Evolutionary conservation across 2,329 filamentous ascomycete genomes (phyloP), one percentile per base, ranked within the genome.

Genomic region (Capronia epimyces): DNA sequence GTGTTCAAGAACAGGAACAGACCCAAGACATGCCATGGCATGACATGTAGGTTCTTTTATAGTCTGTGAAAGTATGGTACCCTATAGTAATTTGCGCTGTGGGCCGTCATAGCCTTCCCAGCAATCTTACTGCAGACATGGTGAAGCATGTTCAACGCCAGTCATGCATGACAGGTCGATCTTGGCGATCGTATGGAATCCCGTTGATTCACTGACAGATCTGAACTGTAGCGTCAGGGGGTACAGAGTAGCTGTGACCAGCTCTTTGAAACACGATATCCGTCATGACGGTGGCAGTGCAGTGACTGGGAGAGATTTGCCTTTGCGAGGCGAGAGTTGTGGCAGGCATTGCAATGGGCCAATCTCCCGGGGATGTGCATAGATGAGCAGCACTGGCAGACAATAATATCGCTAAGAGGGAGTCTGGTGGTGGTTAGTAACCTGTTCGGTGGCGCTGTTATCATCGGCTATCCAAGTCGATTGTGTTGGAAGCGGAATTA

Each of bases 261-360:
- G 27, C n/a, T 31, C 36, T 42, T 27, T 49, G 53, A 56, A 52
- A 56, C 53, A 52, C 46, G 32, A 34, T 39, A 43, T 25, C 24
- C 37, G 20, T 34, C 15, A 40, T 40, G 27, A 47, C n/a, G 9
- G 50, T 50, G 49, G 53, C 49, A 50, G 49, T 52, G 53, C 49
- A 52, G 15, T 15, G 20, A 20, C 22, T 25, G 34, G 36, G 49
- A 49, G 29, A 32, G 47, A 50, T 50, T 53, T 46, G 43, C 37
- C 43, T 47, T 37, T 34, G 18, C 25, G 12, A 25, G 18, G 34
- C 15, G 24, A 47, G 24, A 18, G 27, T 15, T 16, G 13, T 42
- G 46, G 36, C 36, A 32, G 43, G 42, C 18, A 29, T 43, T 43
- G 37, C 32, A n/a, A 43, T 21, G 22, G 29, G 25, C 25, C 10